Evolutionary conservation across 371 early-diverging fungal genomes (phyloP), one percentile per base, ranked within the genome.

Genomic region (Basidiobolus meristosporus): DNA sequence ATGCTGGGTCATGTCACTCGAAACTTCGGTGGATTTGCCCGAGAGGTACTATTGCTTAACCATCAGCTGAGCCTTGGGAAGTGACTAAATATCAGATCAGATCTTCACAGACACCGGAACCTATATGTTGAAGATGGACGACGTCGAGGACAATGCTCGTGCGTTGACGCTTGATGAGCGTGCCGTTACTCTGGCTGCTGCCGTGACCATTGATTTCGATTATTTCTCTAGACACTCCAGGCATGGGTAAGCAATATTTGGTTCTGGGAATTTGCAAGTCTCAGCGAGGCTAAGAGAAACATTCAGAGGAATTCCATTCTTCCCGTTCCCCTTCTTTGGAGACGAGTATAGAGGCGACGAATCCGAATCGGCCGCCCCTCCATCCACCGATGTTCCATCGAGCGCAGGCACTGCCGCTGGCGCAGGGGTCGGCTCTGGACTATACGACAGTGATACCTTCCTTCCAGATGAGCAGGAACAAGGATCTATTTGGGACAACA

Each of bases 181-280:
- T 31, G 89, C 89, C 6, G 77, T 87, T 7, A 70, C 77, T 26
- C 56, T 90, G 31, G 83, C 82, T 0, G 73, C 76, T 38, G 89
- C 90, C 36, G 63, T 88, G 31, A 77, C 77, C n/a, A 77, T 86
- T 39, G 91, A 90, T 51, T 79, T 87, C 46, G 91, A 90, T 56
- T 90, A 86, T 48, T 90, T 89, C 47, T 76, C 77, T 14, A 57
- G 85, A 22, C 85, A 86, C 46, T 82, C 82, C 3, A 38, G 14
- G 31, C 31, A 31, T 31, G 31, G 9, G 9, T 31, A 31, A 31
- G 9, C 9, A 31, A 31, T n/a, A 31, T 10, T 31, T 31, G n/a
- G n/a, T 31, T 10, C n/a, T n/a, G 31, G n/a, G n/a, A 10, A n/a
- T 31, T 10, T 10, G 31, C 31, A 10, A 10, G 31, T 31, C n/a